A percentile compares a stretch with the other conserved stretches of the same genome.
Evolutionary conservation across 1,284 basidiomycete genomes (phyloP).

Genomic region (Pseudomicrostroma phylloplanum): DNA sequence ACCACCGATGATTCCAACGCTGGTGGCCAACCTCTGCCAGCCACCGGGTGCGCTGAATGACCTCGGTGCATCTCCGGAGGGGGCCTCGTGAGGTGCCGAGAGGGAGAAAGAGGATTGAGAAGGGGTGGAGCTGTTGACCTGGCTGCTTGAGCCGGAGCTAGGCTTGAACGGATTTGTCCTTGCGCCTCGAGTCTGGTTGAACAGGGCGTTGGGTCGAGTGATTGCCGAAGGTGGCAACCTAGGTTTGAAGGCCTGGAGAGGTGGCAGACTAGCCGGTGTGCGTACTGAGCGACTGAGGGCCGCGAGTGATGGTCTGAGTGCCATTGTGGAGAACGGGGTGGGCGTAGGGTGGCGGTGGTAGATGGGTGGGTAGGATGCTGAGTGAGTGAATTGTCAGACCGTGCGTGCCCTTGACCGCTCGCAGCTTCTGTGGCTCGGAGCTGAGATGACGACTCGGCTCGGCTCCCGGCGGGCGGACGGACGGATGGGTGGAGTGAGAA

Average conservation of each 20-base stretch:
- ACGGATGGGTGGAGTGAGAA: too few relatives aligned
- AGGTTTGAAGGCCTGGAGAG: background rate
- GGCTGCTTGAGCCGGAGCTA: background rate
- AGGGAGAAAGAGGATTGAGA: background rate
- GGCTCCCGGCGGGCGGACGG: too few relatives aligned
- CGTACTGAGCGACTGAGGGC: background rate
- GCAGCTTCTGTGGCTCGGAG: too few relatives aligned
- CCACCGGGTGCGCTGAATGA: constrained; percentile 32
- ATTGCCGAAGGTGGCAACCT: background rate
- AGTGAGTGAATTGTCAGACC: too few relatives aligned
- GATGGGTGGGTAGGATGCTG: too few relatives aligned
- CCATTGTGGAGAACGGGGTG: background rate
- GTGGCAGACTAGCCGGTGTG: background rate
- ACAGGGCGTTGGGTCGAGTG: background rate
- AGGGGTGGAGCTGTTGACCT: background rate
- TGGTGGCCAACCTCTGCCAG: constrained; percentile 38
- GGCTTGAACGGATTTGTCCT: background rate
- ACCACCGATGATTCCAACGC: constrained; percentile 43
- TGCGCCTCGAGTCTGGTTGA: background rate
- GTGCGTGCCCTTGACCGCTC: too few relatives aligned
- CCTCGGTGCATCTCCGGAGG: constrained; percentile 29
- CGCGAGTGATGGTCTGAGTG: constrained; percentile 4
- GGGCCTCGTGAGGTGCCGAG: constrained; percentile 27
- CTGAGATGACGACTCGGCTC: too few relatives aligned
- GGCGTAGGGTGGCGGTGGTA: background rate